Percentiles rank a stretch among this genome's conserved stretches.
phyloP scores from a whole-genome alignment of 495 filamentous ascomycete species.

The Aspergillus hancockii region DNA sequence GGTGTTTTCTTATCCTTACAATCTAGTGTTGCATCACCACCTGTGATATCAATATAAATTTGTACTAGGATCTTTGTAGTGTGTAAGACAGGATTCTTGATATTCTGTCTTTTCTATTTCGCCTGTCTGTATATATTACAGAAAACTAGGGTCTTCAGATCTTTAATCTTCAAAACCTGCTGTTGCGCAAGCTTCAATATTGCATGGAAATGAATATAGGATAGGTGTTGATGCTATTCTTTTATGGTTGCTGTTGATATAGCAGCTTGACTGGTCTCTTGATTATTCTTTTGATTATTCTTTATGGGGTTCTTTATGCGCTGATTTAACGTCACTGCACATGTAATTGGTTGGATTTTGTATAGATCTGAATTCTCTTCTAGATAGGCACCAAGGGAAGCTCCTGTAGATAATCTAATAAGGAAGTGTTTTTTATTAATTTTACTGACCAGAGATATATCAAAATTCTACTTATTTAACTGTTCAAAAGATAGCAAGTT shows the following conservation, averaged over 20 bases:
- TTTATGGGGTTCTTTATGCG: too few relatives aligned
- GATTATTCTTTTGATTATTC: too few relatives aligned
- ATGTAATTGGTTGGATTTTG: too few relatives aligned
- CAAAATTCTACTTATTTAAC: too few relatives aligned
- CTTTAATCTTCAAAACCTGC: background rate
- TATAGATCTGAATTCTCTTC: too few relatives aligned
- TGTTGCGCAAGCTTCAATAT: background rate
- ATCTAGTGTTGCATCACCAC: background rate
- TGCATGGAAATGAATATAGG: background rate
- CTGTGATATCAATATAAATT: background rate
- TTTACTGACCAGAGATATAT: too few relatives aligned
- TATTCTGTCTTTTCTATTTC: background rate
- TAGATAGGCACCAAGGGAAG: too few relatives aligned
- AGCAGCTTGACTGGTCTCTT: too few relatives aligned
- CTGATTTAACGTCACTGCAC: too few relatives aligned
- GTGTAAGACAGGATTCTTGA: background rate
- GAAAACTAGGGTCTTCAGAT: background rate
- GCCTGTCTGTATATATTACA: background rate
- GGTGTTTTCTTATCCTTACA: background rate
- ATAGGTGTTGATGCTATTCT: slow-evolving; percentile 2
- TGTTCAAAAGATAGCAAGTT: too few relatives aligned
- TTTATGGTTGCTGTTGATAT: slow-evolving; percentile 1
- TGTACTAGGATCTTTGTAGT: background rate
- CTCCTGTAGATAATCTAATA: too few relatives aligned
- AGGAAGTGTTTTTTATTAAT: too few relatives aligned